A percentile compares a stretch with the other conserved stretches of the same genome.
Evolutionary conservation across 1,284 basidiomycete genomes (phyloP).

Genomic region (Rhodotorula sp.): DNA sequence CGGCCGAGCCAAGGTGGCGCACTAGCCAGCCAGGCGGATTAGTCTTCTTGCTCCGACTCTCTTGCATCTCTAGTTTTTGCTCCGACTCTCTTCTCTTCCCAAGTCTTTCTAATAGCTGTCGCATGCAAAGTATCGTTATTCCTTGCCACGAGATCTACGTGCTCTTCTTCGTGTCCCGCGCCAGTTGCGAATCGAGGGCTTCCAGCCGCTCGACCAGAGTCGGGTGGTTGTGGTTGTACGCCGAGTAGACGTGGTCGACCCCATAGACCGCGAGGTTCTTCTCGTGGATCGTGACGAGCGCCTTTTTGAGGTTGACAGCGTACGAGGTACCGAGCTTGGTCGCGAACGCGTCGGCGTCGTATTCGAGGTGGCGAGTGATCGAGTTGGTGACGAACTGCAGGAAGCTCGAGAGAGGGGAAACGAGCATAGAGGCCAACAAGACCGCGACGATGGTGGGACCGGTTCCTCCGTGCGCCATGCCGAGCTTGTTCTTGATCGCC

Average conservation of each 20-base stretch:
- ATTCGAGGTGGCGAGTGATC: slow-evolving; percentile 79
- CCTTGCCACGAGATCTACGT: no score
- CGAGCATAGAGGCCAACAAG: slow-evolving; percentile 80
- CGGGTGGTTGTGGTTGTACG: slow-evolving; percentile 89
- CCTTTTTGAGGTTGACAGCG: slow-evolving; percentile 68
- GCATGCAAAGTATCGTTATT: no score
- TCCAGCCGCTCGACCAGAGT: slow-evolving; percentile 81
- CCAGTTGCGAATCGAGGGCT: slow-evolving; percentile 61
- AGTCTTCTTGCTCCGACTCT: no score
- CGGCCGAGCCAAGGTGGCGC: slow-evolving; percentile 12
- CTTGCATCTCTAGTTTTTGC: no score
- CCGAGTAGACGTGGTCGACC: slow-evolving; percentile 63
- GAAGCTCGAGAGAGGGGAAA: slow-evolving; percentile 77
- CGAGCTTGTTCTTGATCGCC: slow-evolving; percentile 3
- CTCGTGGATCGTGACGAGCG: slow-evolving; percentile 77
- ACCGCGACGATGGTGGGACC: slow-evolving; percentile 86
- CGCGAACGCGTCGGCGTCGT: slow-evolving; percentile 82
- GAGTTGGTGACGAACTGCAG: slow-evolving; percentile 76
- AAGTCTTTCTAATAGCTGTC: no score
- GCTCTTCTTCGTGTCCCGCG: slow-evolving; percentile 4
- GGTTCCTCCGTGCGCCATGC: slow-evolving; percentile 5
- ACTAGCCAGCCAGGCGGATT: no score
- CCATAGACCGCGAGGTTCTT: slow-evolving; percentile 67
- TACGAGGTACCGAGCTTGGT: slow-evolving; percentile 63
- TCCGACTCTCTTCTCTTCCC: no score